Evolutionary conservation across 768 basidiomycete genomes (phyloP), one percentile per base, ranked within the genome.

Genomic region (Kwoniella shandongensis): DNA sequence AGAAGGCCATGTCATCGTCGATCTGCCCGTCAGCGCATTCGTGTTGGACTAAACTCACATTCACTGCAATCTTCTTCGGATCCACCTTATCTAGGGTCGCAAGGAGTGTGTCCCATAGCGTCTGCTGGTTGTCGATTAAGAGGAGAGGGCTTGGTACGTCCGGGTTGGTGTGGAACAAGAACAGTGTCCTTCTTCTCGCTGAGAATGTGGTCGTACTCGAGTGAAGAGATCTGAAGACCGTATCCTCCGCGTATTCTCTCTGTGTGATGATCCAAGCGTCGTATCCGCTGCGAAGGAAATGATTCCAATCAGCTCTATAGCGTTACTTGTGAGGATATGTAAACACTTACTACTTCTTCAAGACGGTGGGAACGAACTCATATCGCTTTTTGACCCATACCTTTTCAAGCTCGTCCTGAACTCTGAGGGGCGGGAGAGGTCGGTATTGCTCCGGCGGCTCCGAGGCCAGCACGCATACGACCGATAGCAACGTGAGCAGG

Each of bases 211-310:
- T 81, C 7, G 81, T 66, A 25, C 35, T 76, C 47, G 80, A 79
- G 55, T 81, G 81, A 44, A 83, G 74, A 4, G 82, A 79, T 77
- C 80, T 79, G 79, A 82, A 83, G 13, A 81, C 73, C 5, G 81
- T 81, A 62, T 83, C 83, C 56, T 83, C 83, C 2, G 82, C 82
- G 59, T 82, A 81, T 60, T 83, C 83, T 35, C 81, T 76, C 73
- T 81, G 79, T 51, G 82, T 54, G 25, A 66, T n/a, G 39, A 66
- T 62, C 64, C 64, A 66, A n/a, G 56, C 64, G 46, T 66, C 64
- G 39, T 66, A 66, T 12, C 61, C 61, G 64, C 30, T 62, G 39
- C 32, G 20, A 23, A n/a, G n/a, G n/a, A n/a, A n/a, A n/a, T n/a
- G n/a, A 6, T 13, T 32, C 32, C 6, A 6, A 32, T 32, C 32